Evolutionary conservation across 1,139 yeast genomes (phyloP).

Genomic region (Saccharomyces uvarum): DNA sequence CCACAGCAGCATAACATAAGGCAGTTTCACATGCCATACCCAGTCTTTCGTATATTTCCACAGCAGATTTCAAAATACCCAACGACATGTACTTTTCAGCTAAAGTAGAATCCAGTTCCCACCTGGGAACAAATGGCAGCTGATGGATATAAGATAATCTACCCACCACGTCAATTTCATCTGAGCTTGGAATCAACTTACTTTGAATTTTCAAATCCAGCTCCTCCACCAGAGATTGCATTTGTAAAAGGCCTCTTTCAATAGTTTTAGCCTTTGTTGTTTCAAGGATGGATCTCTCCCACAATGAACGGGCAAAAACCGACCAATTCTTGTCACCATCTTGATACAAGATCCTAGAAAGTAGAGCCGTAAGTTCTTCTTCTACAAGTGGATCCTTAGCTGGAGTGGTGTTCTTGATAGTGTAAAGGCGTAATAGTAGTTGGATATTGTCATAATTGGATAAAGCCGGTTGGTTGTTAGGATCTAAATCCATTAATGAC

Average conservation of each 20-base stretch:
- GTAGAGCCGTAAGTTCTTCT: constrained; percentile 73
- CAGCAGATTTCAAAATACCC: constrained; percentile 80
- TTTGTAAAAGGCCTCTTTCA: constrained; percentile 88
- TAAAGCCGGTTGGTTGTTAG: constrained; percentile 73
- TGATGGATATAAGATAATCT: constrained; percentile 68
- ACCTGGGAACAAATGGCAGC: constrained; percentile 71
- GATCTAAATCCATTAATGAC: constrained; percentile 53
- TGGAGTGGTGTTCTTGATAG: constrained; percentile 66
- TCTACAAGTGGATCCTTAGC: constrained; percentile 61
- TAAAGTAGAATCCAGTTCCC: constrained; percentile 73
- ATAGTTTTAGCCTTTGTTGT: constrained; percentile 75
- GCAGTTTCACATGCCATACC: constrained; percentile 79
- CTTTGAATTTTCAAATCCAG: constrained; percentile 63
- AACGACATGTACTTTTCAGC: constrained; percentile 86
- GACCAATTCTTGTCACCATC: constrained; percentile 47
- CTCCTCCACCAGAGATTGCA: constrained; percentile 89
- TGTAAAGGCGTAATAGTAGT: constrained; percentile 57
- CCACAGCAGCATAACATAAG: constrained; percentile 81
- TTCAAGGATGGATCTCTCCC: constrained; percentile 86
- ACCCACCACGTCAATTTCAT: constrained; percentile 30
- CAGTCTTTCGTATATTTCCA: constrained; percentile 79
- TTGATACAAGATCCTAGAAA: constrained; percentile 58
- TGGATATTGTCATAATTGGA: constrained; percentile 66
- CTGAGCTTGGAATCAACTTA: constrained; percentile 50
- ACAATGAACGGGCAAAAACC: constrained; percentile 71